These are phyloP conservation scores for Podospora comata DNA, from an alignment of 495 filamentous ascomycete species.

Conservation along the genomic window DNA sequence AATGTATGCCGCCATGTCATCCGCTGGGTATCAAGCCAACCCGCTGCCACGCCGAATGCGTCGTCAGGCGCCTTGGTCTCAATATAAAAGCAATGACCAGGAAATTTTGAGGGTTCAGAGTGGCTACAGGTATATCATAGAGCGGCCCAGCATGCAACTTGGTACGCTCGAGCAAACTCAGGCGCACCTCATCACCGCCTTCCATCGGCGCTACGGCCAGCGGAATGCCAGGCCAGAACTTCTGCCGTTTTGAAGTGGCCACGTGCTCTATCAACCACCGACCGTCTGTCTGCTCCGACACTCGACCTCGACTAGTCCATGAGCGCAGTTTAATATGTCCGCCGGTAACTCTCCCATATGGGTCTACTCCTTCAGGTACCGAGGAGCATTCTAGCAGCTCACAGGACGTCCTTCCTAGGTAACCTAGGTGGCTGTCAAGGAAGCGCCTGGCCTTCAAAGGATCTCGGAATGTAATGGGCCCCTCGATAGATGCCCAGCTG, in stretches of 20 bases:
- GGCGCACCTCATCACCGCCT: background rate
- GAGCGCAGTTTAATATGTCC: background rate
- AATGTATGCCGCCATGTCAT: background rate
- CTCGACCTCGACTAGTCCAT: background rate
- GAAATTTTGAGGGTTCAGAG: too few relatives aligned
- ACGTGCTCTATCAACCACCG: background rate
- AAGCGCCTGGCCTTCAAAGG: background rate
- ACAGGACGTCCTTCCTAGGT: background rate
- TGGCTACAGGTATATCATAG: too few relatives aligned
- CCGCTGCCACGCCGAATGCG: background rate
- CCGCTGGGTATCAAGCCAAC: background rate
- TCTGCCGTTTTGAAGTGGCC: background rate
- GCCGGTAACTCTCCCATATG: background rate
- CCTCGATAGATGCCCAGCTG: background rate
- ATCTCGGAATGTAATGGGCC: background rate
- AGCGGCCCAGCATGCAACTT: background rate
- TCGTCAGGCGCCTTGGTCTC: background rate
- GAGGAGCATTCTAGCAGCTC: background rate
- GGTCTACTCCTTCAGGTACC: background rate
- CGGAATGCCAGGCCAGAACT: background rate
- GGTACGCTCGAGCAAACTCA: background rate
- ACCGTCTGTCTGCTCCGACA: background rate
- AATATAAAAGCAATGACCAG: background rate
- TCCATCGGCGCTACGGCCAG: background rate
- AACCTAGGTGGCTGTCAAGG: too few relatives aligned